A percentile compares a stretch with the other conserved stretches of the same genome.
phyloP scores from a whole-genome alignment of 495 filamentous ascomycete species.

The Tuber aestivum region DNA sequence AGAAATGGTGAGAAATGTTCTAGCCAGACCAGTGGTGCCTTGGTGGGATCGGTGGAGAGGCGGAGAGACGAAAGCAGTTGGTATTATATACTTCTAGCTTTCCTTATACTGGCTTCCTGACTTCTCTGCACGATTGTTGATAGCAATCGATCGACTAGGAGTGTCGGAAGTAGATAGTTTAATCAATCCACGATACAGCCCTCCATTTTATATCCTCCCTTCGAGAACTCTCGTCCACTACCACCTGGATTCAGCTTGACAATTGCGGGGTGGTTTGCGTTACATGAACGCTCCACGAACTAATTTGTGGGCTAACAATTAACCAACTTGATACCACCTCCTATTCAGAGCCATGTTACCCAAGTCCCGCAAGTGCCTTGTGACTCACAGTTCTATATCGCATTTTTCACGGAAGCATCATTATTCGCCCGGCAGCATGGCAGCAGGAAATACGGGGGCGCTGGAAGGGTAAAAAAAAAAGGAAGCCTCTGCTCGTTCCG shows the following conservation, averaged over 20 bases:
- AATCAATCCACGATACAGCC: background rate
- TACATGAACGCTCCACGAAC: background rate
- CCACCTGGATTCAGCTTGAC: background rate
- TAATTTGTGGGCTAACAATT: background rate
- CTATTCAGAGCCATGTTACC: background rate
- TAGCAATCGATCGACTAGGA: background rate
- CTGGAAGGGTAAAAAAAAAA: background rate
- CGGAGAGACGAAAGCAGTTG: background rate
- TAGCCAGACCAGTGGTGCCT: background rate
- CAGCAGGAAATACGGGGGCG: background rate
- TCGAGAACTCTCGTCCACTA: background rate
- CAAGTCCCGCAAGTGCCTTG: background rate
- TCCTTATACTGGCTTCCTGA: background rate
- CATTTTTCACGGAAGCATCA: background rate
- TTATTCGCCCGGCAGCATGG: background rate
- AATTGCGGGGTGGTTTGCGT: background rate
- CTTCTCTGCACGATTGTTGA: background rate
- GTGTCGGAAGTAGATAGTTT: background rate
- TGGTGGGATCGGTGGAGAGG: background rate
- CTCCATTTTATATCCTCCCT: background rate
- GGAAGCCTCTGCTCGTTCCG: background rate
- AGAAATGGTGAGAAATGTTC: background rate
- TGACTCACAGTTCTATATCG: background rate
- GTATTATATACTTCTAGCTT: background rate
- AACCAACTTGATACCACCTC: background rate